A percentile compares a stretch with the other conserved stretches of the same genome.
Conservation (phyloP, 2,329 filamentous ascomycete genomes). For the Phialophora tarda region DNA sequence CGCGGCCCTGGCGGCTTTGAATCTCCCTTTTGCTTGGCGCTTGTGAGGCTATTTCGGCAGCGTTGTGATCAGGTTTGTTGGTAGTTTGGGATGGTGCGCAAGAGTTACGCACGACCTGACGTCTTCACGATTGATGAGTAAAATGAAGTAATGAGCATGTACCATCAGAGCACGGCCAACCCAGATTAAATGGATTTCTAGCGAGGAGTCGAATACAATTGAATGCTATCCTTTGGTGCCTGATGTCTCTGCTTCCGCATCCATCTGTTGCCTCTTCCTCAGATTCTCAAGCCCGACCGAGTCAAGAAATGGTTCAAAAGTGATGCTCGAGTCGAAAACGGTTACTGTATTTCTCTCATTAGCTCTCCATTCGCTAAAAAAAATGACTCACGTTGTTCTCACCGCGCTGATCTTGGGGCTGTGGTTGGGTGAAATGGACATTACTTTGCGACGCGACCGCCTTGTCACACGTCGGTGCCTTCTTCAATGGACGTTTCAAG, state of each 20-base stretch:
- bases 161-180: slow-evolving; percentile 24
- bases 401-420: slow-evolving; percentile 36
- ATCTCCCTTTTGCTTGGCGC: slow-evolving; percentile 15
- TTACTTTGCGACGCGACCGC: slow-evolving; percentile 18
- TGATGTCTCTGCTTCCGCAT: slow-evolving; percentile 5
- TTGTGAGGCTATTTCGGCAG: slow-evolving; percentile 20
- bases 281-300: slow-evolving; percentile 45
- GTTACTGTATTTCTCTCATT: slow-evolving; percentile 34
- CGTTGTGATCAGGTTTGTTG: slow-evolving; percentile 11
- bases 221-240: slow-evolving; percentile 9
- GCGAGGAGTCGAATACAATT: slow-evolving; percentile 15
- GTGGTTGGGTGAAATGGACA: slow-evolving; percentile 30
- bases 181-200: slow-evolving; percentile 16
- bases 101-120: slow-evolving; percentile 27
- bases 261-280: slow-evolving; percentile 37
- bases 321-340: slow-evolving; percentile 45
- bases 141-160: slow-evolving; percentile 35
- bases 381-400: slow-evolving; percentile 23
- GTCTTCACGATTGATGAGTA: slow-evolving; percentile 36
- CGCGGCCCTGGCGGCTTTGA: slow-evolving; percentile 29
- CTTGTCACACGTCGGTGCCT: slow-evolving; percentile 21
- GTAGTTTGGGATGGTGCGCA: slow-evolving; percentile 2
- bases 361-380: slow-evolving; percentile 17
- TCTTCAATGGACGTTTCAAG: slow-evolving; percentile 32
- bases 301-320: slow-evolving; percentile 50